Conservation (phyloP, 2,329 filamentous ascomycete genomes). For the Ciborinia camelliae region DNA sequence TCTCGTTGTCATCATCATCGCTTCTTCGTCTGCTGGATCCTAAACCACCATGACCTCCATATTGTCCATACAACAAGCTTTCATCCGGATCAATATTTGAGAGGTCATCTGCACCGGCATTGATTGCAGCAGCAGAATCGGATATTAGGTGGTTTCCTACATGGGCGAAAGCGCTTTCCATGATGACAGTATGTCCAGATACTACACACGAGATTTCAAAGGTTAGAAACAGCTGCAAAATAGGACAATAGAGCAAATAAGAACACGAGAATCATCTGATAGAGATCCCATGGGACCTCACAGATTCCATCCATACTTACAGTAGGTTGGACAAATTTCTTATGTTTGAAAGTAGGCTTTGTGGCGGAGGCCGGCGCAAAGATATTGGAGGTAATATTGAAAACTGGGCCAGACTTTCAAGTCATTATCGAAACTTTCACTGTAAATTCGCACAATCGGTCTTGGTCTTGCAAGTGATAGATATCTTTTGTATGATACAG, state of each 20-base stretch:
- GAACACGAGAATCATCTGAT: neutral
- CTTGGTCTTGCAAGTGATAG: conserved; percentile 19
- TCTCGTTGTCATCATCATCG: conserved; percentile 87
- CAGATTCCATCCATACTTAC: neutral
- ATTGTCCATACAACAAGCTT: conserved; percentile 71
- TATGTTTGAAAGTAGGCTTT: conserved; percentile 31
- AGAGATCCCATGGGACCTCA: neutral
- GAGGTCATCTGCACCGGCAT: conserved; percentile 71
- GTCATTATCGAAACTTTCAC: conserved; percentile 32
- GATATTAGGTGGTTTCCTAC: conserved; percentile 83
- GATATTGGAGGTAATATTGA: conserved; percentile 25
- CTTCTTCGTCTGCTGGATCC: conserved; percentile 57
- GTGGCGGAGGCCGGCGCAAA: conserved; percentile 31
- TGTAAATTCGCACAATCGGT: conserved; percentile 20
- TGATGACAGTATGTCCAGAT: conserved; percentile 40
- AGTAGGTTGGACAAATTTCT: conserved; percentile 11
- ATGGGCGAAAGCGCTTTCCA: conserved; percentile 88
- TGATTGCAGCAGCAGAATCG: conserved; percentile 81
- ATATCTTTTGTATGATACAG: conserved; percentile 4
- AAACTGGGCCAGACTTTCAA: conserved; percentile 32
- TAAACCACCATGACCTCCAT: conserved; percentile 54
- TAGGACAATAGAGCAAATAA: neutral
- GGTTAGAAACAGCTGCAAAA: conserved; percentile 3
- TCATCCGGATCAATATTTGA: conserved; percentile 74
- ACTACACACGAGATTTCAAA: conserved; percentile 19